These are phyloP conservation scores for Colletotrichum plurivorum DNA, from an alignment of 2,329 filamentous ascomycete species.

Conservation along the genomic window DNA sequence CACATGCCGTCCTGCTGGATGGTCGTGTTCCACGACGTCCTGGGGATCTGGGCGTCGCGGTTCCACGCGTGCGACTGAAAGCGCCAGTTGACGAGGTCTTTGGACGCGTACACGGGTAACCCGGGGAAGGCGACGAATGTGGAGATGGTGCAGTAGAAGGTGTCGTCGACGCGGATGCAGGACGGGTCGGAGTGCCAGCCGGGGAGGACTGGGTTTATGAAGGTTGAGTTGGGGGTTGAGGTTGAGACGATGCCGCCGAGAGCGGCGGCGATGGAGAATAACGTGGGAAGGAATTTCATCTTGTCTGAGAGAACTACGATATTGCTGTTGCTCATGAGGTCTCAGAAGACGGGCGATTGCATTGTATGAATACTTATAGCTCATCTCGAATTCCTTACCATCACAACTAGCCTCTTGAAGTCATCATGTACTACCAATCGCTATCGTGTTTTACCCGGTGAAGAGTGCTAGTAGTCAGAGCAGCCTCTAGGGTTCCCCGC, in stretches of 20 bases:
- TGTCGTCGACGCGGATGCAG: constrained; percentile 57
- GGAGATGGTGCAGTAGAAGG: constrained; percentile 65
- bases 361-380: too few relatives aligned
- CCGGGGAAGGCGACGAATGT: constrained; percentile 67
- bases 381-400: too few relatives aligned
- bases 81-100: constrained; percentile 65
- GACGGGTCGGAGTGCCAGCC: constrained; percentile 65
- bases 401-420: too few relatives aligned
- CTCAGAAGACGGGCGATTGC: too few relatives aligned
- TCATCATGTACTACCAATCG: too few relatives aligned
- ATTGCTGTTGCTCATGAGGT: too few relatives aligned
- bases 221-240: not conserved
- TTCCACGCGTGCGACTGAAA: constrained; percentile 56
- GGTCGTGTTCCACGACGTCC: not conserved
- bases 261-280: not conserved
- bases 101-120: constrained; percentile 65
- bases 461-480: too few relatives aligned
- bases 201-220: constrained; percentile 61
- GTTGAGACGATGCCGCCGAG: not conserved
- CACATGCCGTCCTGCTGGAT: constrained; percentile 54
- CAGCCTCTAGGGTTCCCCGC: too few relatives aligned
- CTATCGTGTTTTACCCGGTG: too few relatives aligned
- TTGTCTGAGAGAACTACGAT: too few relatives aligned
- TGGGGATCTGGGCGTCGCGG: constrained; percentile 54
- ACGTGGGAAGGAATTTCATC: too few relatives aligned